Evolutionary conservation across 2,329 filamentous ascomycete genomes (phyloP).

Genomic region (Lasiodiplodia gonubiensis): DNA sequence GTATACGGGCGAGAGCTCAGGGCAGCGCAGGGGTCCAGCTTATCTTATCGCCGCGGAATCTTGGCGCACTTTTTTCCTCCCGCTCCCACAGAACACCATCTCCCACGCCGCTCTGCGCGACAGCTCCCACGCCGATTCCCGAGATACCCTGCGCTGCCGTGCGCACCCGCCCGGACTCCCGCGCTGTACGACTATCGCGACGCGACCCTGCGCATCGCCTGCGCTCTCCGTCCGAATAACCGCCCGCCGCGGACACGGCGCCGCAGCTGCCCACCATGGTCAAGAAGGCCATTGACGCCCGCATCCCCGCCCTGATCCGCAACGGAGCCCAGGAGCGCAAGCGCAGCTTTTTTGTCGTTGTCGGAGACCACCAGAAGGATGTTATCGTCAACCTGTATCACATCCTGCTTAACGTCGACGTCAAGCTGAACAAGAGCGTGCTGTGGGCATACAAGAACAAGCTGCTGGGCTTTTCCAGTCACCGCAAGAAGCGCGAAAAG

Average conservation of each 20-base stretch:
- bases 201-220: neutral
- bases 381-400: constrained; percentile 95
- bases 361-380: constrained; percentile 93
- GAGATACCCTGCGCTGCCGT: neutral
- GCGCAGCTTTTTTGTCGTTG: constrained; percentile 95
- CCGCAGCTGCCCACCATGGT: constrained; percentile 28
- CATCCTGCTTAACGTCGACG: constrained; percentile 86
- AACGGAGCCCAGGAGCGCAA: constrained; percentile 76
- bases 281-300: constrained; percentile 39
- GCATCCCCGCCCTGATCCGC: constrained; percentile 48
- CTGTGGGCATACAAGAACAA: constrained; percentile 99
- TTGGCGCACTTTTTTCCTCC: constrained; percentile 26
- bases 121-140: neutral
- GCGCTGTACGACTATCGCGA: neutral
- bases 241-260: constrained; percentile 25
- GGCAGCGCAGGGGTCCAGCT: constrained; percentile 1
- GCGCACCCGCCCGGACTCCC: neutral
- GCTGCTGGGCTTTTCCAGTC: constrained; percentile 87
- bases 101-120: neutral
- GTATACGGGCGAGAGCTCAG: neutral
- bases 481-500: constrained; percentile 95
- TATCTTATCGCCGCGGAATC: constrained; percentile 23
- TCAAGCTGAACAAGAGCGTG: constrained; percentile 95
- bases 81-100: neutral
- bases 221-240: neutral